A percentile compares a stretch with the other conserved stretches of the same genome.
Conservation (phyloP, 805 yeast genomes). For the Groenewaldozyma tartarivorans region DNA sequence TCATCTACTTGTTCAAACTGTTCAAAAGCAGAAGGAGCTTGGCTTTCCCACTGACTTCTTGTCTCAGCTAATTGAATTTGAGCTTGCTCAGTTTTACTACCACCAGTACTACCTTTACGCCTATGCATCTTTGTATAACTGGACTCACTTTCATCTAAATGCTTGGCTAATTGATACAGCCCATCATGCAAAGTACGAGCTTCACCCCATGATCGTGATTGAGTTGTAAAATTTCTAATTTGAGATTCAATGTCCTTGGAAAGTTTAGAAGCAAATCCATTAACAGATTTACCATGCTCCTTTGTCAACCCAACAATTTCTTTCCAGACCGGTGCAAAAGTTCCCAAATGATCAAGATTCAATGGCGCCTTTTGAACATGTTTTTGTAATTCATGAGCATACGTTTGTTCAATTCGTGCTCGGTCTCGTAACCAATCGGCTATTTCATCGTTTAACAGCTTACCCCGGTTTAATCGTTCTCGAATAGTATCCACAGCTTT, state of each 20-base stretch:
- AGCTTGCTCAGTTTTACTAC: constrained; percentile 17
- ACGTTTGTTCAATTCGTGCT: constrained; percentile 37
- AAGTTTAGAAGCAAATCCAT: constrained; percentile 28
- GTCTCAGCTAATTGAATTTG: constrained; percentile 32
- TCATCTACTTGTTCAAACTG: constrained; percentile 66
- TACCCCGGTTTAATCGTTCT: constrained; percentile 47
- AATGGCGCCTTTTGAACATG: constrained; percentile 22
- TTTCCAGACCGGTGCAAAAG: constrained; percentile 22
- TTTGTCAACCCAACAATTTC: constrained; percentile 19
- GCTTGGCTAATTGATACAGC: constrained; percentile 35
- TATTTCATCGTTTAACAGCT: constrained; percentile 48
- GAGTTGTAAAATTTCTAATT: constrained; percentile 34
- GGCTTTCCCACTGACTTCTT: constrained; percentile 50
- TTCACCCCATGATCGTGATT: constrained; percentile 45
- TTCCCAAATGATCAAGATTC: constrained; percentile 18
- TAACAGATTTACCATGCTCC: constrained; percentile 22
- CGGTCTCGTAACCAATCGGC: constrained; percentile 52
- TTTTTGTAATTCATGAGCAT: constrained; percentile 39
- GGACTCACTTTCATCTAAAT: constrained; percentile 28
- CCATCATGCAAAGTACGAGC: constrained; percentile 38
- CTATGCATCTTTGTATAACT: constrained; percentile 31
- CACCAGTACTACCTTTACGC: constrained; percentile 3
- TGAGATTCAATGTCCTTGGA: constrained; percentile 30
- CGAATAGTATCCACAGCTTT: constrained; percentile 53
- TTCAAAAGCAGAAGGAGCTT: constrained; percentile 69